Evolutionary conservation across 345 rosid species (phyloP).

Genomic region (Pistacia integerrima): DNA sequence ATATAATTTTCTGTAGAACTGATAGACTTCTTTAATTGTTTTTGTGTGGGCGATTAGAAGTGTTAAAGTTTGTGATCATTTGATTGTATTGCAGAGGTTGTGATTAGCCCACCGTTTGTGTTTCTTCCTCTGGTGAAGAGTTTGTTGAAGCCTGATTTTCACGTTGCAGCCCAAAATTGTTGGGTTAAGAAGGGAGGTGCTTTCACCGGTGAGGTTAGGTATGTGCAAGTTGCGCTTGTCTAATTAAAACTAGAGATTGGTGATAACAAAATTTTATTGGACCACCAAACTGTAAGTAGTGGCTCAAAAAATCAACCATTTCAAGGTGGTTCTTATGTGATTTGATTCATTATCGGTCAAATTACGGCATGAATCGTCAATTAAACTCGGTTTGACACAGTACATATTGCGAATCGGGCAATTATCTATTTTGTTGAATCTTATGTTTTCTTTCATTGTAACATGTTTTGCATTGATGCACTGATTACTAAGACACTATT

Average conservation of each 20-base stretch:
- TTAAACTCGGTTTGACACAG: neutral
- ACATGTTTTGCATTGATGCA: neutral
- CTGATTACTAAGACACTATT: neutral
- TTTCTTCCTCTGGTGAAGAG: conserved; percentile 74
- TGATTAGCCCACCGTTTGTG: conserved; percentile 83
- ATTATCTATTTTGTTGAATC: neutral
- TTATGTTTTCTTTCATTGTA: neutral
- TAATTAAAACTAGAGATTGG: neutral
- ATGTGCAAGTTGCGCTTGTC: neutral
- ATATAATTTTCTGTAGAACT: too few relatives aligned
- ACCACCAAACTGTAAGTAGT: neutral
- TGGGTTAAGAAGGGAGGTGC: conserved; percentile 99
- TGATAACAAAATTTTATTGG: neutral
- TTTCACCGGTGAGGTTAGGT: conserved; percentile 95
- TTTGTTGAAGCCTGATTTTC: conserved; percentile 64
- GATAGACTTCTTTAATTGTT: too few relatives aligned
- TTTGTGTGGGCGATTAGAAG: too few relatives aligned
- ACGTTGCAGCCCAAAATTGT: conserved; percentile 92
- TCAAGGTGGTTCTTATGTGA: neutral
- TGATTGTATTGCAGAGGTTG: conserved; percentile 59
- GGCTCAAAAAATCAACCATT: neutral
- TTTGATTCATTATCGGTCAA: neutral
- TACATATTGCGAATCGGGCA: neutral
- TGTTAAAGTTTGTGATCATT: neutral
- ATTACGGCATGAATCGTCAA: neutral